These are phyloP conservation scores for Fragaria vesca DNA, from an alignment of 306 rosid genomes.

Conservation along the genomic window DNA sequence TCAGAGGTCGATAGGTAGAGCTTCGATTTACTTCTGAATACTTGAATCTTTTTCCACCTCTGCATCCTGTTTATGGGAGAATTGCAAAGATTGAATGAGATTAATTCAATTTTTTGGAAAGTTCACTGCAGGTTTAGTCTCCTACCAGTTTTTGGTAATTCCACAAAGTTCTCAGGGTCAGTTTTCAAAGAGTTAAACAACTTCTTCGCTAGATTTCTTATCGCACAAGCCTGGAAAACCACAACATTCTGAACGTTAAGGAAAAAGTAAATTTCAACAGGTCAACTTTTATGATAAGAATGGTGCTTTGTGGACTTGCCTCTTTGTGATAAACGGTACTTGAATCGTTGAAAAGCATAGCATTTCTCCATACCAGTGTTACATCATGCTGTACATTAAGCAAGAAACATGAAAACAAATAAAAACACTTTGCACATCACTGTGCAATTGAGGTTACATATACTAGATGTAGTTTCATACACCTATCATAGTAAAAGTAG, in stretches of 20 bases:
- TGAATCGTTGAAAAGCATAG: conserved; percentile 24
- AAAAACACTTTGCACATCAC: no score
- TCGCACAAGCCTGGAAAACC: conserved; percentile 23
- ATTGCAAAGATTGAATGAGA: conserved; percentile 7
- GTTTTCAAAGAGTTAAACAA: conserved; percentile 22
- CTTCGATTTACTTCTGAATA: not conserved
- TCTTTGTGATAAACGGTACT: conserved; percentile 5
- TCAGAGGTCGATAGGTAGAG: conserved; percentile 5
- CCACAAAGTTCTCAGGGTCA: conserved; percentile 13
- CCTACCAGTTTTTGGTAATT: conserved; percentile 11
- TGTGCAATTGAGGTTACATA: not conserved
- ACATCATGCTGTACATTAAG: conserved; percentile 28
- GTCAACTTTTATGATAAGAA: not conserved
- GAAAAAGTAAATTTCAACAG: not conserved
- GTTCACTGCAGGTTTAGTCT: not conserved
- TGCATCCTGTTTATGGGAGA: conserved; percentile 5
- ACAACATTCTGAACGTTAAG: not conserved
- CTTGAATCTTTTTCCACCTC: not conserved
- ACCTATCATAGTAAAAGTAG: not conserved
- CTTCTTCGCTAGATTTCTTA: conserved; percentile 19
- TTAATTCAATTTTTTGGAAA: not conserved
- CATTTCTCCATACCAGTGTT: conserved; percentile 23
- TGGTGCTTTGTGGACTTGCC: conserved; percentile 13
- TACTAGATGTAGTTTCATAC: not conserved
- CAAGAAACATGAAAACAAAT: conserved; percentile 2